These are phyloP conservation scores for Silene noctiflora DNA, from an alignment of 179 eudicot genomes.

Conservation along the genomic window DNA sequence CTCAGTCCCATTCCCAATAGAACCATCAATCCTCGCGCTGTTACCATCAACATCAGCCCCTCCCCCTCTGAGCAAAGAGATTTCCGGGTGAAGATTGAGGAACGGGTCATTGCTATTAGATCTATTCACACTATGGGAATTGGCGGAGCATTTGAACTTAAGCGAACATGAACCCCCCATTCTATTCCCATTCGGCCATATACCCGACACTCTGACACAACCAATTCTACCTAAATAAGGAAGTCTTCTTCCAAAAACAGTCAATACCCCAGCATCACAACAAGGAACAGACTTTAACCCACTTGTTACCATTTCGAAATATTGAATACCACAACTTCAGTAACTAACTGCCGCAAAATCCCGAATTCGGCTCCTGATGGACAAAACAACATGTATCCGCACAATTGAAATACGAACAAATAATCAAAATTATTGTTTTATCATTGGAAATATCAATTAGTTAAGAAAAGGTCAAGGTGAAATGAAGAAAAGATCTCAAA, in stretches of 20 bases:
- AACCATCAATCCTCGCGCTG: slow-evolving; percentile 44
- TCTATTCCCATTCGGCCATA: slow-evolving; percentile 27
- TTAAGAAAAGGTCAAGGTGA: neutral
- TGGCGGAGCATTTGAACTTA: slow-evolving; percentile 50
- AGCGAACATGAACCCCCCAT: slow-evolving; percentile 29
- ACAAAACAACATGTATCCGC: neutral
- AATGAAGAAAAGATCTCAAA: neutral
- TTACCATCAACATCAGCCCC: slow-evolving; percentile 36
- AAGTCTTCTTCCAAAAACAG: slow-evolving; percentile 47
- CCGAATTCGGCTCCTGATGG: neutral
- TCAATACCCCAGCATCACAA: slow-evolving; percentile 46
- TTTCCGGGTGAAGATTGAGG: slow-evolving; percentile 75
- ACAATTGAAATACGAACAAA: neutral
- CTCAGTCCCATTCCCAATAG: slow-evolving; percentile 49
- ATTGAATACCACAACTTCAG: neutral
- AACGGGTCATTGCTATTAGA: slow-evolving; percentile 58
- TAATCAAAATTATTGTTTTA: neutral
- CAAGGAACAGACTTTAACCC: slow-evolving; percentile 35
- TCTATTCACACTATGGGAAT: slow-evolving; percentile 54
- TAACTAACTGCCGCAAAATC: neutral
- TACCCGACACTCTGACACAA: slow-evolving; percentile 36
- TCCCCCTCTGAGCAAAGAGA: slow-evolving; percentile 73
- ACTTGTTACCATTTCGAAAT: slow-evolving; percentile 27
- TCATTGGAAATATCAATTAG: too few relatives aligned
- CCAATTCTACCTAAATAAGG: slow-evolving; percentile 31